A percentile compares a stretch with the other conserved stretches of the same genome.
phyloP scores from a whole-genome alignment of 2,329 filamentous ascomycete genomes.

The Alternaria gaisen region DNA sequence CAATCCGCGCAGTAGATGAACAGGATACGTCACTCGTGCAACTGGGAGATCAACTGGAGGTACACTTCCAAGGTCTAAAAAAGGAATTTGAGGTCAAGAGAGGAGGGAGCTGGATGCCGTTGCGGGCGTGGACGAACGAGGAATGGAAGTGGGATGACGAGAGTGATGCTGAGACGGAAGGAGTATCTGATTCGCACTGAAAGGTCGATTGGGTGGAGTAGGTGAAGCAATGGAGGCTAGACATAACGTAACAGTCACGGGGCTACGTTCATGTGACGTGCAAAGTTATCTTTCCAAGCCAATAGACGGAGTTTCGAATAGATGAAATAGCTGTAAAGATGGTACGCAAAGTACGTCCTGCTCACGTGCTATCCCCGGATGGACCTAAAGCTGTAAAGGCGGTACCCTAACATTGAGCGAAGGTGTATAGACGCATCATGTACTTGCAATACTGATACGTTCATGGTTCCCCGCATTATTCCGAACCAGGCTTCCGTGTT shows the following conservation, averaged over 20 bases:
- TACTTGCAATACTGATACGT: neutral
- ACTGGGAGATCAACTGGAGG: neutral
- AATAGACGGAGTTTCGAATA: neutral
- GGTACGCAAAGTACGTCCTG: neutral
- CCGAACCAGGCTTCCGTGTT: neutral
- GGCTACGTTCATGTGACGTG: neutral
- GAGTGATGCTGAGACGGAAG: neutral
- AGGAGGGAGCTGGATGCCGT: slow-evolving; percentile 6
- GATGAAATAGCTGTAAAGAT: neutral
- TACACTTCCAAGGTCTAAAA: slow-evolving; percentile 7
- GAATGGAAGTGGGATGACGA: neutral
- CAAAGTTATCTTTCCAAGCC: neutral
- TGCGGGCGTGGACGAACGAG: slow-evolving; percentile 5
- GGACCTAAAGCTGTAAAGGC: neutral
- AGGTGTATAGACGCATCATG: neutral
- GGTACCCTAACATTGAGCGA: neutral
- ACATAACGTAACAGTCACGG: neutral
- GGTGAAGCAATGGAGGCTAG: neutral
- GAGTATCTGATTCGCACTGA: slow-evolving; percentile 4
- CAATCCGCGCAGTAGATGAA: neutral
- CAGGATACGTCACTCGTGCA: neutral
- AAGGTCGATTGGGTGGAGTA: neutral
- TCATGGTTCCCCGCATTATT: neutral
- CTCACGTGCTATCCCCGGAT: neutral
- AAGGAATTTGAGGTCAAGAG: slow-evolving; percentile 16